Conservation (phyloP, 164 flowering plant genomes). For the Piper longum region DNA sequence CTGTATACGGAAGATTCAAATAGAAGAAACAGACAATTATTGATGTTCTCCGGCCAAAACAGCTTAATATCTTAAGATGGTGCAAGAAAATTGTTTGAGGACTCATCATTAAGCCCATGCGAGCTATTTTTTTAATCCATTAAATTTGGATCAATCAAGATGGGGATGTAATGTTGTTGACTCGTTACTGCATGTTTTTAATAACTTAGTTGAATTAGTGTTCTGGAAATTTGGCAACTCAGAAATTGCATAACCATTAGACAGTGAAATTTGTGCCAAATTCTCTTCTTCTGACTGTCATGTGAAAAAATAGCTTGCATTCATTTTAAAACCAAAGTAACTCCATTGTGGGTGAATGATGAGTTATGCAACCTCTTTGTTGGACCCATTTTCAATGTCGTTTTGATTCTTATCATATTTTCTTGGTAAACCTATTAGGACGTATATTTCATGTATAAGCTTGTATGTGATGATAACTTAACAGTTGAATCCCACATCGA, state of each 20-base stretch:
- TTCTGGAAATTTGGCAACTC: not conserved
- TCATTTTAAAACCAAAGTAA: not conserved
- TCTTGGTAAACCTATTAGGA: no score
- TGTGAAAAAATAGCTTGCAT: not conserved
- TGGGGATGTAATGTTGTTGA: not conserved
- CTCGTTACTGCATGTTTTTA: not conserved
- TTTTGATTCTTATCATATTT: no score
- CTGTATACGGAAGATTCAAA: conserved; percentile 71
- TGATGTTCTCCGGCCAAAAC: conserved; percentile 27
- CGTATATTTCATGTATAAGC: no score
- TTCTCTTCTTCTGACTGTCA: not conserved
- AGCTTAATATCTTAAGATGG: conserved; percentile 45
- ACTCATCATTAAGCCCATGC: not conserved
- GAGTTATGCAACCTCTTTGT: not conserved
- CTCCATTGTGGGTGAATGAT: not conserved
- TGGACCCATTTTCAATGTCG: no score
- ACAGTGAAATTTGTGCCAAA: not conserved
- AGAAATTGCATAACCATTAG: not conserved
- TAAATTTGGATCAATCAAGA: not conserved
- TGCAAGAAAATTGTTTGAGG: conserved; percentile 40
- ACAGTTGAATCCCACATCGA: no score
- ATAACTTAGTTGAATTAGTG: not conserved
- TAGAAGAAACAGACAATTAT: conserved; percentile 28
- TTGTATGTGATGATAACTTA: no score
- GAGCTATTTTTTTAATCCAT: not conserved